Base-by-base conservation (phyloP, 495 filamentous ascomycete genomes). In the Margaritispora aquatica region DNA sequence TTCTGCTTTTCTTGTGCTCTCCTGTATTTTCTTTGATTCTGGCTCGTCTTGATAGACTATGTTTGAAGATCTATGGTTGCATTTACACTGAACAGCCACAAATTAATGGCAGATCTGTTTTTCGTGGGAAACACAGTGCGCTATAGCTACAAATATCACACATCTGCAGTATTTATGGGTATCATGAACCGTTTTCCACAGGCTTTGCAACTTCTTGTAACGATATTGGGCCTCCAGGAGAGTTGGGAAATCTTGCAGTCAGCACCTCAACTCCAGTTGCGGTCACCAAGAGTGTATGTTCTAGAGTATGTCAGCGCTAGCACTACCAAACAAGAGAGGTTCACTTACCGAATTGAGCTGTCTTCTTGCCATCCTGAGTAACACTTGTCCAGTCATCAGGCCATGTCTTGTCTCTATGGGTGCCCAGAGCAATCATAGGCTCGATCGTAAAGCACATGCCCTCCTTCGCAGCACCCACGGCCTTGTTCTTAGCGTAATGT, bases 361-460 rank as follows among this genome's bases (percentile, higher is more conserved):
- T 93, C 71, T 81, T 75, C 69, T 86, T 87, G 13, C 90, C 90
- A 67, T 96, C 90, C 38, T 81, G 80, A 0, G 90, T 96, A 23
- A 84, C 85, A 66, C 87, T 91, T 1, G 90, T 96, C 90, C 90
- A 96, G 70, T 93, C 84, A 69, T 96, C 90, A 2, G 90, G 90
- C 90, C 90, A 96, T 0, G 88, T 93, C 57, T 87, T 81, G 66
- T 96, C 90, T 44, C 81, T 80, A 65, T 90, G 84, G 11, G 85
- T 90, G 23, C 90, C 91, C 10, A 90, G 71, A 38, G 88, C 88
- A 64, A 96, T 88, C 90, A 96, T 96, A 17, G 90, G 90, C 73
- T 96, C 90, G 59, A 96, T 95, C 1, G 91, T 95, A 59, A 96
- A 96, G 62, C 88, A 92, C 91, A 95, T 94, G 29, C 91, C 90